phyloP scores from a whole-genome alignment of 495 filamentous ascomycete species.

The Cladorrhinum samala region DNA sequence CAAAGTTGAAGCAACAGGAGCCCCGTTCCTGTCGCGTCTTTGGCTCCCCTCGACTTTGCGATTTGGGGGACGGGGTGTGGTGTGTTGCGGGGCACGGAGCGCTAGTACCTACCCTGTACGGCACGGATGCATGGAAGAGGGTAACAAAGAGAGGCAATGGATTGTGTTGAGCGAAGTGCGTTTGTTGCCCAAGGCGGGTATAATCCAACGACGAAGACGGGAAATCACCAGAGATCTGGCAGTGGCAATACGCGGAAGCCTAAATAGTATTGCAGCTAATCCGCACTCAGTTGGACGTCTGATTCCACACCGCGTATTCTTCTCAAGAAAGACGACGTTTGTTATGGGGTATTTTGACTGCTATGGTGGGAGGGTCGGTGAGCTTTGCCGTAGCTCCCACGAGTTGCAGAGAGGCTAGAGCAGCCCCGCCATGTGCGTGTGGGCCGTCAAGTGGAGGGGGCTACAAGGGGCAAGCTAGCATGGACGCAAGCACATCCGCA shows the following conservation, averaged over 20 bases:
- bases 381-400: too few relatives aligned
- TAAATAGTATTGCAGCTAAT: too few relatives aligned
- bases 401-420: background rate
- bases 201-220: background rate
- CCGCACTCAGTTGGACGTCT: background rate
- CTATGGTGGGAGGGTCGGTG: too few relatives aligned
- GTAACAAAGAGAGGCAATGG: background rate
- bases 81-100: conserved; percentile 2
- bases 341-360: too few relatives aligned
- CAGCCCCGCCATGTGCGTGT: background rate
- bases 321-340: too few relatives aligned
- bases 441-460: background rate
- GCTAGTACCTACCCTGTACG: background rate
- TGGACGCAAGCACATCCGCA: too few relatives aligned
- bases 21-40: conserved; percentile 4
- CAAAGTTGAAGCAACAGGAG: conserved; percentile 5
- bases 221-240: too few relatives aligned
- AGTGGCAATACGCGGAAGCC: background rate
- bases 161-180: background rate
- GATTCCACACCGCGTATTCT: background rate
- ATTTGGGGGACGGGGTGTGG: background rate
- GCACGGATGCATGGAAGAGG: background rate
- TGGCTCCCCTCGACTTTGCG: background rate
- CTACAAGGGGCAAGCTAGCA: background rate
- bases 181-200: background rate